Conservation (phyloP, 345 rosid genomes). For the Populus tremula region DNA sequence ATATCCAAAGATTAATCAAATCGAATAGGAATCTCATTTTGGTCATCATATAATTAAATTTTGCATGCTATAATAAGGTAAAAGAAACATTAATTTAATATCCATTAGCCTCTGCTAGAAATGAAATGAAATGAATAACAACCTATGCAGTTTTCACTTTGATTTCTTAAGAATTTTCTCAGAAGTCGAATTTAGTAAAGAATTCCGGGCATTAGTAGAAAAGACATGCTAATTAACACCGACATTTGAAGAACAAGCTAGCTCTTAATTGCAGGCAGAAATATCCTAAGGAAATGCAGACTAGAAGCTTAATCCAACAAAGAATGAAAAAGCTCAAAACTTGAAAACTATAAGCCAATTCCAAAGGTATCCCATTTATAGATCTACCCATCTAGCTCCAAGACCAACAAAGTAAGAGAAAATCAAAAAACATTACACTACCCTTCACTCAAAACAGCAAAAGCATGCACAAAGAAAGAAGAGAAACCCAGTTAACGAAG, state of each 20-base stretch:
- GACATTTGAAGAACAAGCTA: not conserved
- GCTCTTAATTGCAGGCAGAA: not conserved
- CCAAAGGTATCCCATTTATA: constrained; percentile 7
- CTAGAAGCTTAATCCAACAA: not conserved
- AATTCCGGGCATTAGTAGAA: not conserved
- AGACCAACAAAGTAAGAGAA: not conserved
- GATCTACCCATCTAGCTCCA: constrained; percentile 32
- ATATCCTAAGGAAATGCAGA: not conserved
- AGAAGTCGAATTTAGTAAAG: not conserved
- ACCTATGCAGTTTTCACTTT: not conserved
- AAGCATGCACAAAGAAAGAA: not conserved
- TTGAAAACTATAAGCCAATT: not conserved
- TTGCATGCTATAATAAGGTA: too few relatives aligned
- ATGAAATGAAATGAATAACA: not conserved
- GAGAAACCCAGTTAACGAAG: not conserved
- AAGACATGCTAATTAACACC: not conserved
- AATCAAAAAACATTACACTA: not conserved
- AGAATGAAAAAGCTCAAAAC: constrained; percentile 5
- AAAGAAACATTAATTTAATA: not conserved
- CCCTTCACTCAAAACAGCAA: not conserved
- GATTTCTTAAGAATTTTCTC: not conserved
- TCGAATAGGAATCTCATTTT: not conserved
- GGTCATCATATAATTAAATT: not conserved
- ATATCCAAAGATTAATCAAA: not conserved
- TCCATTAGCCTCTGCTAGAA: not conserved